Percentiles rank a stretch among this genome's conserved stretches.
Evolutionary conservation across 2,329 filamentous ascomycete species (phyloP).

Genomic region (Xylaria sp.): DNA sequence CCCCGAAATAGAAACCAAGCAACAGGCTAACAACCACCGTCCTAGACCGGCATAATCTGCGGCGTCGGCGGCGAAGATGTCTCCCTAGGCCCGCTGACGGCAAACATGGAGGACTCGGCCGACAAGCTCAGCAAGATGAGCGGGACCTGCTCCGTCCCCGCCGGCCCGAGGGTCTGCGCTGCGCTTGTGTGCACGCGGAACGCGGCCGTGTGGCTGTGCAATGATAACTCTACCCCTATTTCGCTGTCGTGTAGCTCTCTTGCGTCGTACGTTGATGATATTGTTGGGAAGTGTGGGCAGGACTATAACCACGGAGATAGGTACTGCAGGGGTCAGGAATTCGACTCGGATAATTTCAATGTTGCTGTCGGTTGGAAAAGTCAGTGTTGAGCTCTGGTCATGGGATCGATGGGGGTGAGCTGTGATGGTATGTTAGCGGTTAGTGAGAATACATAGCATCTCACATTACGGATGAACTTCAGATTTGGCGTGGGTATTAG

Average conservation of each 20-base stretch:
- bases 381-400: conserved; percentile 1
- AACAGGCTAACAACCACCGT: neutral
- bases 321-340: conserved; percentile 26
- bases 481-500: neutral
- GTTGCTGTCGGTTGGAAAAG: conserved; percentile 27
- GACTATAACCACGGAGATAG: neutral
- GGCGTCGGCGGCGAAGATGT: conserved; percentile 18
- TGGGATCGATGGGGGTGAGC: neutral
- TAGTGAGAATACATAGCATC: neutral
- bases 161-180: conserved; percentile 27
- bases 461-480: neutral
- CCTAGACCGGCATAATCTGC: conserved; percentile 22
- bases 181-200: conserved; percentile 26
- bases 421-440: neutral
- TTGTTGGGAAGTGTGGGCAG: conserved; percentile 16
- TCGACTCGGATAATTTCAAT: conserved; percentile 32
- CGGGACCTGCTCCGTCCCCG: conserved; percentile 3
- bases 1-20: no score
- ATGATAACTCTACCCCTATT: conserved; percentile 28
- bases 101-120: neutral
- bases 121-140: conserved; percentile 1
- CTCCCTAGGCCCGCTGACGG: neutral
- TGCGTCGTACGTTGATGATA: conserved; percentile 34
- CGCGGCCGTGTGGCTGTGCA: conserved; percentile 39
- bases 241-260: conserved; percentile 21